phyloP scores from a whole-genome alignment of 1,139 yeast genomes.

The Tardiomyces blankii region DNA sequence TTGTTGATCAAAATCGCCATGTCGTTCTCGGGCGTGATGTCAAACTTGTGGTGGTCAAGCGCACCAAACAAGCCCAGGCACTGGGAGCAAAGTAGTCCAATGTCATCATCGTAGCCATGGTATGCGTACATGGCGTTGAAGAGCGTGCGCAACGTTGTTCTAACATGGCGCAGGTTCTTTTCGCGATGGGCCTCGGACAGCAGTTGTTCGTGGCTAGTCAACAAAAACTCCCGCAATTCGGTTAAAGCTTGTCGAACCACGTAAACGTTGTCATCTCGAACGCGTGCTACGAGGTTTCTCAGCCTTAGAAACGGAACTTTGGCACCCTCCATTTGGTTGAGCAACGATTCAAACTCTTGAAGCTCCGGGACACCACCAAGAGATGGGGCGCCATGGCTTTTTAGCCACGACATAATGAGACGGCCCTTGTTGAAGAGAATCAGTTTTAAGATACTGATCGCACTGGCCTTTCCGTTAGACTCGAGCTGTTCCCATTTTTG shows the following conservation, averaged over 20 bases:
- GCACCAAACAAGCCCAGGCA: conserved; percentile 74
- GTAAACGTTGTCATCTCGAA: conserved; percentile 58
- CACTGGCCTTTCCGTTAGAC: conserved; percentile 13
- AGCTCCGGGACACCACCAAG: conserved; percentile 2
- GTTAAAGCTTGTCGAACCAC: conserved; percentile 69
- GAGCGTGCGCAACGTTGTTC: conserved; percentile 42
- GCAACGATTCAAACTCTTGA: conserved; percentile 9
- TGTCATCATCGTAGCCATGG: conserved; percentile 28
- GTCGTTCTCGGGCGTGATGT: conserved; percentile 34
- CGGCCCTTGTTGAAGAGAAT: conserved; percentile 1
- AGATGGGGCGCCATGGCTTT: background rate
- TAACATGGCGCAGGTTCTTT: conserved; percentile 26
- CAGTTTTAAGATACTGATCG: background rate
- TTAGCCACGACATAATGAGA: background rate
- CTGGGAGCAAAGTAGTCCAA: conserved; percentile 50
- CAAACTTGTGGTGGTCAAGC: conserved; percentile 54
- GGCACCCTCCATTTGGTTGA: conserved; percentile 11
- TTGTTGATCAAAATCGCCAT: conserved; percentile 43
- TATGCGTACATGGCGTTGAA: conserved; percentile 50
- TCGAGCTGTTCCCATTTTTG: conserved; percentile 53
- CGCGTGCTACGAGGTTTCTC: conserved; percentile 27
- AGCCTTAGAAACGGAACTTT: conserved; percentile 5
- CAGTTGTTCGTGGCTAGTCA: conserved; percentile 37
- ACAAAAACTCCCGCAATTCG: conserved; percentile 48
- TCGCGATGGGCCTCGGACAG: conserved; percentile 23